Percentiles rank a stretch among this genome's conserved stretches.
Evolutionary conservation across 345 rosid species (phyloP).

Genomic region (Lumnitzera littorea): DNA sequence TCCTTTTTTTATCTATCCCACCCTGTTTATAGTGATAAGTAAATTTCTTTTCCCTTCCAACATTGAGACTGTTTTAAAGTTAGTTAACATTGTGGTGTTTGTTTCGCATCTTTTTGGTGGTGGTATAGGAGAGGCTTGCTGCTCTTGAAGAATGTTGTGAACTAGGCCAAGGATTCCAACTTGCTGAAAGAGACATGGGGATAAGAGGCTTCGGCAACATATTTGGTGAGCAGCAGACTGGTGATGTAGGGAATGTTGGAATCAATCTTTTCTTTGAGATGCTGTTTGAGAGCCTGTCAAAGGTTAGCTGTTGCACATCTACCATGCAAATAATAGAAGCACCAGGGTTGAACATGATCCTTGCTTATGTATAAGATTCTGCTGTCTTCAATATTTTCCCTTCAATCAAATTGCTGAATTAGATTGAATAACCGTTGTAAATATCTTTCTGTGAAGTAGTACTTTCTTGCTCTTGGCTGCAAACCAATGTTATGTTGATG

Average conservation of each 20-base stretch:
- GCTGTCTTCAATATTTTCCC: slow-evolving; percentile 2
- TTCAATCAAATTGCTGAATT: slow-evolving; percentile 2
- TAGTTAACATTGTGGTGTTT: too few relatives aligned
- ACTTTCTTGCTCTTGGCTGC: too few relatives aligned
- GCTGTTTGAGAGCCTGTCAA: slow-evolving; percentile 94
- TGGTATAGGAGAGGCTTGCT: slow-evolving; percentile 76
- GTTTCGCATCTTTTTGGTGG: slow-evolving; percentile 17
- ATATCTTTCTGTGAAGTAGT: too few relatives aligned
- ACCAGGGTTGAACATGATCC: background rate
- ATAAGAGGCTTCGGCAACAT: slow-evolving; percentile 94
- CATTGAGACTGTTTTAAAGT: too few relatives aligned
- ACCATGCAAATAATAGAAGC: background rate
- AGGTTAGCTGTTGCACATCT: slow-evolving; percentile 33
- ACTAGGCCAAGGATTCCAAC: slow-evolving; percentile 98
- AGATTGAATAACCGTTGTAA: background rate
- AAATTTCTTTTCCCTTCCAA: too few relatives aligned
- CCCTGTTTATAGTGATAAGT: too few relatives aligned
- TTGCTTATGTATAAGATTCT: background rate
- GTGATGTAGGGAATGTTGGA: slow-evolving; percentile 96
- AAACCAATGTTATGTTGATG: too few relatives aligned
- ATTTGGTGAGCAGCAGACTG: slow-evolving; percentile 98
- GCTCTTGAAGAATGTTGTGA: slow-evolving; percentile 87
- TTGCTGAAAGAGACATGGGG: slow-evolving; percentile 98
- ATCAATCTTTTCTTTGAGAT: slow-evolving; percentile 94
- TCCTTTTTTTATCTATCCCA: too few relatives aligned